Evolutionary conservation across 768 basidiomycete genomes (phyloP).

Genomic region (Lentinula edodes): DNA sequence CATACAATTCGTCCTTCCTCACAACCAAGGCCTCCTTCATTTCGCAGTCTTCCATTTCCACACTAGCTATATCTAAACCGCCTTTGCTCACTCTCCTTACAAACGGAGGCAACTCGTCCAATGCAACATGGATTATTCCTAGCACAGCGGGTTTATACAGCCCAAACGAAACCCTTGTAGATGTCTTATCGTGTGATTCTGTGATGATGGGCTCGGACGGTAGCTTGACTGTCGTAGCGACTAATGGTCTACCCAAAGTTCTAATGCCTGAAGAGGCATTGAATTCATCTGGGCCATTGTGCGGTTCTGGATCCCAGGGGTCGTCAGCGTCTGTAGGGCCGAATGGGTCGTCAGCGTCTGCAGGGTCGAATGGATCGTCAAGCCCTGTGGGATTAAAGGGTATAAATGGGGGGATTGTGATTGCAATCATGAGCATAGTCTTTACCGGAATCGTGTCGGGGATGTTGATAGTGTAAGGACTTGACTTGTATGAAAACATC

Average conservation of each 20-base stretch:
- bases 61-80: slow-evolving; percentile 46
- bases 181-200: slow-evolving; percentile 44
- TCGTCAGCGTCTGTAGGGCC: background rate
- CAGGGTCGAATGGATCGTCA: background rate
- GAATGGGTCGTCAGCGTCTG: background rate
- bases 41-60: slow-evolving; percentile 27
- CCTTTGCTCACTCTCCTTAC: slow-evolving; percentile 53
- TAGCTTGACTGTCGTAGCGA: slow-evolving; percentile 30
- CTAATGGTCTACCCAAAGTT: slow-evolving; percentile 41
- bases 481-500: no score
- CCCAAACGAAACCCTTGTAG: slow-evolving; percentile 38
- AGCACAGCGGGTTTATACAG: slow-evolving; percentile 39
- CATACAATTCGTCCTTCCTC: slow-evolving; percentile 35
- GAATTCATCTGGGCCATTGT: slow-evolving; percentile 12
- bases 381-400: background rate
- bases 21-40: slow-evolving; percentile 46
- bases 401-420: background rate
- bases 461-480: background rate
- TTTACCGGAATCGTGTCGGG: background rate
- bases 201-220: slow-evolving; percentile 33
- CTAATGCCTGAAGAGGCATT: slow-evolving; percentile 17
- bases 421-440: background rate
- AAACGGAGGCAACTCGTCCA: slow-evolving; percentile 37
- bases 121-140: slow-evolving; percentile 9
- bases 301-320: slow-evolving; percentile 8